Conservation (phyloP, 352 stramenopile genomes). For the Phytopythium litorale region DNA sequence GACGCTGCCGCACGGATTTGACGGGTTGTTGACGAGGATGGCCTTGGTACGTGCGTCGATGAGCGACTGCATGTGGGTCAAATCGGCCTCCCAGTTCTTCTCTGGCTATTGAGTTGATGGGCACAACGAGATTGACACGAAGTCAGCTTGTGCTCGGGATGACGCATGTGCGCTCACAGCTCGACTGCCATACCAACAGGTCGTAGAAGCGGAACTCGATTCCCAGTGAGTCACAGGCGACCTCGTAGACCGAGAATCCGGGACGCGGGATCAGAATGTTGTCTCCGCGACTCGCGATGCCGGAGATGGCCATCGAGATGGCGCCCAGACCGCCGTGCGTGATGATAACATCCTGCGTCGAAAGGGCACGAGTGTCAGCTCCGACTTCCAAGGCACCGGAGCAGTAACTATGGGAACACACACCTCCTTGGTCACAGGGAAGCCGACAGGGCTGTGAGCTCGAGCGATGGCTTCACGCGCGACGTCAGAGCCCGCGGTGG, state of each 20-base stretch:
- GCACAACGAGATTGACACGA: background rate
- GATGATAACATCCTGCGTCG: conserved; percentile 74
- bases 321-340: conserved; percentile 83
- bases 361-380: background rate
- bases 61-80: conserved; percentile 79
- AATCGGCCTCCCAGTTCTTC: conserved; percentile 87
- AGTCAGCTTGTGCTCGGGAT: background rate
- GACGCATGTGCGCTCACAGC: background rate
- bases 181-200: conserved; percentile 14
- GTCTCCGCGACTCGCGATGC: conserved; percentile 60
- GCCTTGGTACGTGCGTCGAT: conserved; percentile 65
- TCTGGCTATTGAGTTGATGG: conserved; percentile 19
- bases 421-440: conserved; percentile 49
- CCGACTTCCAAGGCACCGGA: background rate
- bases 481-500: conserved; percentile 62
- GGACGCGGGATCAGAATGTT: conserved; percentile 86
- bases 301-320: conserved; percentile 82
- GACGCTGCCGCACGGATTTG: conserved; percentile 93
- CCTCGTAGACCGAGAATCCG: conserved; percentile 28
- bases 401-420: background rate
- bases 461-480: conserved; percentile 76
- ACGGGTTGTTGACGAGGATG: conserved; percentile 94
- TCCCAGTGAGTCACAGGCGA: conserved; percentile 76
- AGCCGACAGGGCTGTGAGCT: conserved; percentile 36
- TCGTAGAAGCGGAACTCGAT: conserved; percentile 80